A percentile compares a stretch with the other conserved stretches of the same genome.
These are phyloP conservation scores for Alternaria solani DNA, from an alignment of 2,329 filamentous ascomycete genomes.

Conservation along the genomic window DNA sequence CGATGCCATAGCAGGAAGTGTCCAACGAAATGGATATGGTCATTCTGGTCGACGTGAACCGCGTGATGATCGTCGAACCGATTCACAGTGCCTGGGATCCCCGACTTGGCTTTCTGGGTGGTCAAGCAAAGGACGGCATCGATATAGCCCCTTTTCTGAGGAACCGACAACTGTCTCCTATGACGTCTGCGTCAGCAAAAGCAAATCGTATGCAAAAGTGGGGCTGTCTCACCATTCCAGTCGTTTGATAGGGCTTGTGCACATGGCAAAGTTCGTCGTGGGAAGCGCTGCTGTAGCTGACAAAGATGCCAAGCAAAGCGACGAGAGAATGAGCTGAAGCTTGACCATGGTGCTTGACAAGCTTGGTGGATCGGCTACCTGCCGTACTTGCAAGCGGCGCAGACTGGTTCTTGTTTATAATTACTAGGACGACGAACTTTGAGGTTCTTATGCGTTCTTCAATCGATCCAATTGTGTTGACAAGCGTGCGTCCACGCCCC, in stretches of 20 bases:
- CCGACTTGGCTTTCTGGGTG: background rate
- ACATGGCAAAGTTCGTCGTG: background rate
- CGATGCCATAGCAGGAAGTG: background rate
- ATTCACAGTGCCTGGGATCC: background rate
- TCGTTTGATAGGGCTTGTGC: background rate
- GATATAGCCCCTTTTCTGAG: background rate
- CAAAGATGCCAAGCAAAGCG: background rate
- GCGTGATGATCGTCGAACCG: background rate
- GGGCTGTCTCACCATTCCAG: background rate
- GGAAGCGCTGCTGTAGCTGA: background rate
- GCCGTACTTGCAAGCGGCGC: no score
- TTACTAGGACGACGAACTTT: no score
- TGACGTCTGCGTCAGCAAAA: background rate
- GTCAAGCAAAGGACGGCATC: background rate
- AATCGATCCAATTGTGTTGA: no score
- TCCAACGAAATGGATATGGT: background rate
- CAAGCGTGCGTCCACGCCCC: no score
- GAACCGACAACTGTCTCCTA: background rate
- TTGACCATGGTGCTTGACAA: background rate
- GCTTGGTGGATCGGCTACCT: no score
- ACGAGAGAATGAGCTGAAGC: background rate
- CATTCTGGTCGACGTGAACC: background rate
- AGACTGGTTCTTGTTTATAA: accelerated
- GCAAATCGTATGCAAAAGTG: background rate
- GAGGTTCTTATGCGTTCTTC: no score